These are phyloP conservation scores for Globisporangium cylindrosporum DNA, from an alignment of 352 stramenopile genomes.

Conservation along the genomic window DNA sequence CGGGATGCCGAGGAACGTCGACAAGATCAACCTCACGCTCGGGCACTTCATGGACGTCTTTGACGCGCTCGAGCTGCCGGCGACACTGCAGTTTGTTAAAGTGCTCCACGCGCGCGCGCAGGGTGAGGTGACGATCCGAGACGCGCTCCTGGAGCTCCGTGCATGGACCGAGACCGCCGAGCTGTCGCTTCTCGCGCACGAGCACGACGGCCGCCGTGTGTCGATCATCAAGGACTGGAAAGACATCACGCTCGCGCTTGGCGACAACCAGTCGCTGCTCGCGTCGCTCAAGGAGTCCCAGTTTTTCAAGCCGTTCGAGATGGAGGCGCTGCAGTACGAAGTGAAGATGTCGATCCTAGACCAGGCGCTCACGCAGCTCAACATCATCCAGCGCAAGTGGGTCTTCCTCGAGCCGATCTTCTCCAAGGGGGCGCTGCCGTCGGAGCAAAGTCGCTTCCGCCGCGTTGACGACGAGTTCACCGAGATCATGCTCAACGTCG, in stretches of 20 bases:
- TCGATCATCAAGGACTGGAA: constrained; percentile 96
- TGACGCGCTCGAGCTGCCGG: constrained; percentile 71
- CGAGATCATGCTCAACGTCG: constrained; percentile 90
- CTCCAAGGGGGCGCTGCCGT: constrained; percentile 89
- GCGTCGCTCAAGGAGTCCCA: constrained; percentile 94
- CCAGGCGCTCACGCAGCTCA: constrained; percentile 78
- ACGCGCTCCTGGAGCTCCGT: constrained; percentile 92
- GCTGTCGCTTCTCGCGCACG: constrained; percentile 85
- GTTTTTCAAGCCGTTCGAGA: constrained; percentile 95
- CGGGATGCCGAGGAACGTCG: constrained; percentile 75
- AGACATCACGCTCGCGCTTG: constrained; percentile 91
- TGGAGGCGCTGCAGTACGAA: constrained; percentile 89
- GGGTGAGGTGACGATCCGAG: constrained; percentile 94
- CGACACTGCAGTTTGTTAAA: constrained; percentile 92
- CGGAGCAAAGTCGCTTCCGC: constrained; percentile 88
- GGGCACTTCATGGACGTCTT: constrained; percentile 88
- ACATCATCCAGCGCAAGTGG: constrained; percentile 95
- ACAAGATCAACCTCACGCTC: constrained; percentile 89
- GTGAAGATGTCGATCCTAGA: constrained; percentile 87
- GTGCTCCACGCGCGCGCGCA: constrained; percentile 87
- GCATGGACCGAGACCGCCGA: constrained; percentile 92
- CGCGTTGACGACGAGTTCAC: constrained; percentile 93
- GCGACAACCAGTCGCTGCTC: constrained; percentile 94
- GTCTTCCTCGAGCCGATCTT: constrained; percentile 97
- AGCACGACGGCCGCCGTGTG: constrained; percentile 75